Conservation (phyloP, 2,329 filamentous ascomycete genomes). For the Chaetoscypha palmicola region DNA sequence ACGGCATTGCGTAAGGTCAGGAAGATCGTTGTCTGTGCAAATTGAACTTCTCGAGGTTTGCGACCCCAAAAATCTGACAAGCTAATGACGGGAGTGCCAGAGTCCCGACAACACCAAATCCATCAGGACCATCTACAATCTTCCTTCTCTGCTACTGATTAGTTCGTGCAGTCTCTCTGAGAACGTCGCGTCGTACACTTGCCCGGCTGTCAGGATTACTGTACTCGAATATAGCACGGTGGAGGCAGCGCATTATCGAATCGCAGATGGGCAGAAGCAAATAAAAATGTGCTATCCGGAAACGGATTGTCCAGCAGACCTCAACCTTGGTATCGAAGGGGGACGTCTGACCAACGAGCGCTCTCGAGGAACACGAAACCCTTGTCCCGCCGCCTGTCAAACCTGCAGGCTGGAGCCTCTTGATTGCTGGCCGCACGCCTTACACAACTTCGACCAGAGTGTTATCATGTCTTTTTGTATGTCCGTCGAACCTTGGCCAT, state of each 20-base stretch:
- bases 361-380: not conserved
- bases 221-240: not conserved
- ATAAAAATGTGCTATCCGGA: no score
- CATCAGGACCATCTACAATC: not conserved
- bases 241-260: not conserved
- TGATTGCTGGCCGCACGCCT: not conserved
- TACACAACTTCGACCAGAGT: not conserved
- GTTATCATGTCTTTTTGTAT: not conserved
- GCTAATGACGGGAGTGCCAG: not conserved
- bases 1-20: not conserved
- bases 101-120: not conserved
- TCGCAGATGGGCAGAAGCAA: not conserved
- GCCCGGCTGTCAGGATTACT: not conserved
- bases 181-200: not conserved
- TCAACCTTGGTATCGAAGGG: no score
- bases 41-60: not conserved
- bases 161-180: no score
- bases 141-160: not conserved
- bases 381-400: not conserved
- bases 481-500: no score
- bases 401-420: not conserved
- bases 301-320: no score
- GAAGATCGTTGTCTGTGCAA: not conserved
- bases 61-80: not conserved
- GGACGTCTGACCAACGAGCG: not conserved